Evolutionary conservation across 371 early-diverging fungal genomes (phyloP).

Genomic region (Mortierella sp.): DNA sequence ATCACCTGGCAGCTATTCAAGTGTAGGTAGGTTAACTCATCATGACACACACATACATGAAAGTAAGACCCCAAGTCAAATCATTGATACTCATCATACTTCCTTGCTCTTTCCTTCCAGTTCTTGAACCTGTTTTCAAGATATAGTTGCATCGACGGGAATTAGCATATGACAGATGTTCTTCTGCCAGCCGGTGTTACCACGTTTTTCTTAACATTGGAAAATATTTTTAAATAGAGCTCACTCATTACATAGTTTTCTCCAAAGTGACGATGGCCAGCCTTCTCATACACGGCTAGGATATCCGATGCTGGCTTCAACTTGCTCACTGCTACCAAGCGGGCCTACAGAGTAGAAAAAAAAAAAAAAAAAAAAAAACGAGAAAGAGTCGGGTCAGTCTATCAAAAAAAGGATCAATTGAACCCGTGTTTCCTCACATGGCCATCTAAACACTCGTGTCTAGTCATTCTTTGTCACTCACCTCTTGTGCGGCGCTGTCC

Average conservation of each 20-base stretch:
- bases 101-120: constrained; percentile 88
- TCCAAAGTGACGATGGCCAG: constrained; percentile 94
- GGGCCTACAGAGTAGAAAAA: constrained; percentile 46
- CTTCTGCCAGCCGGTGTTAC: no score
- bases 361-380: neutral
- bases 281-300: constrained; percentile 74
- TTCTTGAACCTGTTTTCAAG: constrained; percentile 81
- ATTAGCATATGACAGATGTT: neutral
- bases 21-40: no score
- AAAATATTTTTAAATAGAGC: neutral
- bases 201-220: no score
- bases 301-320: constrained; percentile 89
- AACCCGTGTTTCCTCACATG: neutral
- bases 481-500: constrained; percentile 18
- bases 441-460: no score
- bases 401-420: neutral
- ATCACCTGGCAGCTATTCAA: constrained; percentile 69
- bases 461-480: neutral
- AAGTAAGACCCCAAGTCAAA: no score
- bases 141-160: neutral
- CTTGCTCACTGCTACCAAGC: constrained; percentile 95
- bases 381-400: neutral
- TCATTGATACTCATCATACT: constrained; percentile 57
- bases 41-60: no score
- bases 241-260: constrained; percentile 86